These are phyloP conservation scores for Saccharomyces hybrid DNA, from an alignment of 1,139 yeast genomes.

Conservation along the genomic window DNA sequence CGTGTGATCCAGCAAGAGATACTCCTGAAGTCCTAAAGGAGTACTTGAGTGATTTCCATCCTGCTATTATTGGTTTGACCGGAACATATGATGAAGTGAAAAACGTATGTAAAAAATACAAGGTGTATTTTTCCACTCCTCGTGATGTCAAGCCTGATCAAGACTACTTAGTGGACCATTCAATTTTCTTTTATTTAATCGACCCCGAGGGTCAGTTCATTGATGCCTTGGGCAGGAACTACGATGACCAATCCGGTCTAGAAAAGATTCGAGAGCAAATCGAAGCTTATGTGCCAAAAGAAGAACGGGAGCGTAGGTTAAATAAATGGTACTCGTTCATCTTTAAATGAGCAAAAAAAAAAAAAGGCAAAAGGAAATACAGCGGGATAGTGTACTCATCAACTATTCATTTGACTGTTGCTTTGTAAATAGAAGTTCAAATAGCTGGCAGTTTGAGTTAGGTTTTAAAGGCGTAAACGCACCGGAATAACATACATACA, in stretches of 20 bases:
- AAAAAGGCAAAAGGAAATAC: slow-evolving; percentile 11
- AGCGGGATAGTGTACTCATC: background rate
- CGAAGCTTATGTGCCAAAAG: slow-evolving; percentile 66
- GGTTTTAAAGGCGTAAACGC: background rate
- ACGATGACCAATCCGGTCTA: slow-evolving; percentile 69
- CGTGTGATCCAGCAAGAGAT: slow-evolving; percentile 96
- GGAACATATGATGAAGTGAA: slow-evolving; percentile 84
- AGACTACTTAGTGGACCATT: slow-evolving; percentile 92
- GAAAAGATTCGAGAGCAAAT: slow-evolving; percentile 70
- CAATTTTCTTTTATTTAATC: slow-evolving; percentile 92
- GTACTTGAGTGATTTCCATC: slow-evolving; percentile 82
- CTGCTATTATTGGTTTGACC: slow-evolving; percentile 79
- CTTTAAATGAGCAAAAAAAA: slow-evolving; percentile 31
- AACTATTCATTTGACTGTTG: background rate
- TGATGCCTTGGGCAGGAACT: slow-evolving; percentile 90
- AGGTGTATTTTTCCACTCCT: slow-evolving; percentile 95
- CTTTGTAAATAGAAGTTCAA: background rate
- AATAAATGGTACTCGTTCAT: slow-evolving; percentile 50
- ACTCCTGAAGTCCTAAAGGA: slow-evolving; percentile 73
- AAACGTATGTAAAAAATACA: slow-evolving; percentile 72
- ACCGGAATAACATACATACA: background rate
- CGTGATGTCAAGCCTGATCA: slow-evolving; percentile 45
- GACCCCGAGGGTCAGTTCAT: slow-evolving; percentile 94
- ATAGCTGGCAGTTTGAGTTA: background rate
- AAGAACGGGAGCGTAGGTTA: slow-evolving; percentile 53